Base-by-base conservation (phyloP, 768 basidiomycete species). In the Termitomyces sp. region DNA sequence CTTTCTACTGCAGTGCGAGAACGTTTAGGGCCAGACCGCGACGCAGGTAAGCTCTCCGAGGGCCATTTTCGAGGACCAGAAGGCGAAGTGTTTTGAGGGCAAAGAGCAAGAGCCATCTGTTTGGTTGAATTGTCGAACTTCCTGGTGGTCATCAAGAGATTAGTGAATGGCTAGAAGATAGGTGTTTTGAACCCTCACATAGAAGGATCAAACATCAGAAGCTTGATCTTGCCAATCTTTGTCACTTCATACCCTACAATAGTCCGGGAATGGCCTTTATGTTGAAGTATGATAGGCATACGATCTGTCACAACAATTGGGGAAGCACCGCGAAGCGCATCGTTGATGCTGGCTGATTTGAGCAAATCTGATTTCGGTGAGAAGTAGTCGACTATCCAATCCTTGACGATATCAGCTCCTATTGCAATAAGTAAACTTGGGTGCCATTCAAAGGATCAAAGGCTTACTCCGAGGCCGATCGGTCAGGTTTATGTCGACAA, bases 231-330 rank as follows among this genome's bases (percentile, higher is more conserved):
- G 7, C 84, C 86, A 15, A 74, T 73, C 62, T 78, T 81, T 53
- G 74, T 75, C 40, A 85, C 70, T 68, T 95, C 91, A 62, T 88
- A 94, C 1, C 94, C 94, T 3, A 97, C 78, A 12, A 97, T 83
- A 4, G 87, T 87, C 26, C 89, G 72, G n/a, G 94, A 97, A 71
- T 97, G 94, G 0, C 92, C 91, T 7, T 78, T 68, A 64, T 91
- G 85, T 73, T 96, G 87, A 50, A 96, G 73, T 43, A 96, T 86
- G 31, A 97, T 65, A 9, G 94, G 94, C 81, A 92, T 85, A 62
- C 79, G 83, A 21, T 81, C 69, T 0, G 89, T 86, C 28, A 75
- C 67, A 10, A 75, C 62, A 8, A 94, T 76, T 4, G 85, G 76
- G 0, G 76, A 72, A 2, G 78, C 77, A 1, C 69, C 71, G 44